Conservation (phyloP, 2,329 filamentous ascomycete species). For the Pyricularia pennisetigena region DNA sequence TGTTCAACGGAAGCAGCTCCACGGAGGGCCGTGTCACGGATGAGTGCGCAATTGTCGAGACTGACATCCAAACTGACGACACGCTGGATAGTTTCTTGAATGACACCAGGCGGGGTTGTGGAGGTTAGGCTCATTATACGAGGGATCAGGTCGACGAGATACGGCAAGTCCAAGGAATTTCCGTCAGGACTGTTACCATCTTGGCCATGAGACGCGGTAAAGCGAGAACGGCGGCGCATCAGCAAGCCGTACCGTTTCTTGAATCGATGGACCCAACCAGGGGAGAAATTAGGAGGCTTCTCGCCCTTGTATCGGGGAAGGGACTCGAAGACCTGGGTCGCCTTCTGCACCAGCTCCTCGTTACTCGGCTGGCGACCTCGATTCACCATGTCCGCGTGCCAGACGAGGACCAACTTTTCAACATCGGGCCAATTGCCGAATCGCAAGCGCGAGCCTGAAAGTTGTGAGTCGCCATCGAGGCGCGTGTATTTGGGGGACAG, state of each 20-base stretch:
- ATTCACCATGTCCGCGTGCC: slow-evolving; percentile 41
- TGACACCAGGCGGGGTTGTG: slow-evolving; percentile 49
- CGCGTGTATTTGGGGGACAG: slow-evolving; percentile 52
- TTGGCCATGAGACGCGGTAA: slow-evolving; percentile 41
- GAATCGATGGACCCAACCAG: slow-evolving; percentile 55
- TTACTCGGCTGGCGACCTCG: slow-evolving; percentile 50
- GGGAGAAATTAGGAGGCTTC: slow-evolving; percentile 50
- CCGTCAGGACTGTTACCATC: slow-evolving; percentile 35
- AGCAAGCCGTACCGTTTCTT: slow-evolving; percentile 53
- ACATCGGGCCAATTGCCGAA: slow-evolving; percentile 58
- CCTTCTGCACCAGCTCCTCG: slow-evolving; percentile 53
- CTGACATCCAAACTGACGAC: slow-evolving; percentile 44
- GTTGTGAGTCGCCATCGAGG: slow-evolving; percentile 49
- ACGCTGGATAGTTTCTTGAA: slow-evolving; percentile 46
- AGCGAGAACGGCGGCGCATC: slow-evolving; percentile 28
- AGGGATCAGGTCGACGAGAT: slow-evolving; percentile 50
- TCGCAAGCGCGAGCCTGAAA: slow-evolving; percentile 51
- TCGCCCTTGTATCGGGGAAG: slow-evolving; percentile 52
- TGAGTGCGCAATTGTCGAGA: slow-evolving; percentile 43
- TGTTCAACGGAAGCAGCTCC: slow-evolving; percentile 14
- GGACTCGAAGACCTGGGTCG: slow-evolving; percentile 47
- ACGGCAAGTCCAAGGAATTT: slow-evolving; percentile 40
- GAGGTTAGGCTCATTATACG: slow-evolving; percentile 47
- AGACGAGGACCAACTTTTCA: slow-evolving; percentile 45
- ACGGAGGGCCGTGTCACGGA: slow-evolving; percentile 47